Evolutionary conservation across 2,329 filamentous ascomycete genomes (phyloP).

Genomic region (Paecilomyces niveus): DNA sequence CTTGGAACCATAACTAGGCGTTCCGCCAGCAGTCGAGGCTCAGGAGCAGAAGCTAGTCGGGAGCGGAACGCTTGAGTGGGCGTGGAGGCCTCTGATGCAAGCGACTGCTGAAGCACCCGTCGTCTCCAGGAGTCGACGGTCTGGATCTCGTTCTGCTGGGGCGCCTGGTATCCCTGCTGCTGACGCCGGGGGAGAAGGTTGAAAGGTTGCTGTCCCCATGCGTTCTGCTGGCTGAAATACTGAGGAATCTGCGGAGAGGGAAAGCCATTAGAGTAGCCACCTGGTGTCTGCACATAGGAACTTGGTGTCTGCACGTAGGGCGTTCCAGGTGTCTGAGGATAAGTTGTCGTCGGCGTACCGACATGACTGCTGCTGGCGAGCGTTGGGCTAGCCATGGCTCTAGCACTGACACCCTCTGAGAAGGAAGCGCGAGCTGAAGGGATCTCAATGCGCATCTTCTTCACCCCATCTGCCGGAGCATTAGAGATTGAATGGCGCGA

Average conservation of each 20-base stretch:
- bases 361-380: conserved; percentile 13
- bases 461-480: conserved; percentile 18
- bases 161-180: not conserved
- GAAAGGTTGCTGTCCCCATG: conserved; percentile 16
- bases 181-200: not conserved
- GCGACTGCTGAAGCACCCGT: conserved; percentile 16
- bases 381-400: conserved; percentile 20
- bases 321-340: conserved; percentile 12
- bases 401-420: conserved; percentile 15
- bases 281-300: conserved; percentile 15
- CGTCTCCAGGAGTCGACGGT: not conserved
- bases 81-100: conserved; percentile 7
- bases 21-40: conserved; percentile 13
- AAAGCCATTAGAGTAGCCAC: conserved; percentile 14
- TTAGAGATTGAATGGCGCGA: conserved; percentile 6
- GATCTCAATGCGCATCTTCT: conserved; percentile 31
- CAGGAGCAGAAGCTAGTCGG: conserved; percentile 25
- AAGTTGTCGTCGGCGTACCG: conserved; percentile 18
- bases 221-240: conserved; percentile 17
- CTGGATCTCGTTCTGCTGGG: not conserved
- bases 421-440: conserved; percentile 21
- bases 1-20: not conserved
- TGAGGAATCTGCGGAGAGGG: conserved; percentile 17
- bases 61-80: conserved; percentile 22
- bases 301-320: conserved; percentile 14